Evolutionary conservation across 805 yeast genomes (phyloP), one percentile per base, ranked within the genome.

Genomic region (Yamadazyma nakazawae): DNA sequence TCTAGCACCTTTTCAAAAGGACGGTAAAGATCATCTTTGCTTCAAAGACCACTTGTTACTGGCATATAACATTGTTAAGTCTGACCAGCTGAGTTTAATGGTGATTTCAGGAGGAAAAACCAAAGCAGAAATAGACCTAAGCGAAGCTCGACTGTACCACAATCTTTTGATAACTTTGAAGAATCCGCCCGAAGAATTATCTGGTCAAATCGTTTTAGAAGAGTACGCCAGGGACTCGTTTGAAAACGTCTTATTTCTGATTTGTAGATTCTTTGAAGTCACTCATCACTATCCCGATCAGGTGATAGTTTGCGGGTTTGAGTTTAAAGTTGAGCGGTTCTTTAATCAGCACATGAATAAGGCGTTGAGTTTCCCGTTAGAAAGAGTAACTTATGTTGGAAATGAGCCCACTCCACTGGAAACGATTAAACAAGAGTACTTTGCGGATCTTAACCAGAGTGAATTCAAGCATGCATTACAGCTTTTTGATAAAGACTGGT

Each of bases 151-250:
- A 46, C 78, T 86, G 10, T 87, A 85, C 59, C 73, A 67, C 45
- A 55, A 70, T 13, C 64, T 82, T 17, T 76, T 80, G 1, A 35
- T 55, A 31, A 58, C 3, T 35, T 52, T 80, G 41, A 40, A 43
- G 2, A 34, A 6, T 16, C 10, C 14, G 2, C 12, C 8, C 10
- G 40, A 43, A 2, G 37, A 10, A 18, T 14, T 10, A 2, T 12
- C 14, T 8, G 14, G 3, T 21, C 34, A 45, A 43, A 55, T 10
- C 41, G 68, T 40, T 62, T 84, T 81, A 1, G 96, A 88, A 57
- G 91, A 85, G 54, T 84, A 62, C 59, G 89, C 96, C 0, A 66
- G 88, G 34, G 96, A 88, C 61, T 85, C 94, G 1, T 84, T 84
- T 58, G 95, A 88, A 58, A 88, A 88, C 61, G 76, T 87, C 5